Percentiles rank a stretch among this genome's conserved stretches.
phyloP scores from a whole-genome alignment of 345 rosid species.

The Pistacia atlantica region DNA sequence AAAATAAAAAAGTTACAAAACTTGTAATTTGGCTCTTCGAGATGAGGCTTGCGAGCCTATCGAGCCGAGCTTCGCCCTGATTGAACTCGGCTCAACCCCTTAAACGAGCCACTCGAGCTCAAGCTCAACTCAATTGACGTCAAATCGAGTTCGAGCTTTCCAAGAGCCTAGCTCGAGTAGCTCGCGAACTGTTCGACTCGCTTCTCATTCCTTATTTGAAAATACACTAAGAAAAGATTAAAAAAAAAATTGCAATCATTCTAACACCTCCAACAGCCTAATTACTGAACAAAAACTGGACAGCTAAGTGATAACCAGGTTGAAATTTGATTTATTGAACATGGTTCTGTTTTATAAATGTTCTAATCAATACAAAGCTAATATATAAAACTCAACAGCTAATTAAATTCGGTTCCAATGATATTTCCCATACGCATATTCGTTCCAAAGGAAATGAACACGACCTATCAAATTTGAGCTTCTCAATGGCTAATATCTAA shows the following conservation, averaged over 20 bases:
- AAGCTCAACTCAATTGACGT: too few relatives aligned
- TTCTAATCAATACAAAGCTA: neutral
- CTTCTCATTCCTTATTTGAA: too few relatives aligned
- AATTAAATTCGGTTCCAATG: neutral
- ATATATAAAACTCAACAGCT: neutral
- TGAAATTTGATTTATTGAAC: neutral
- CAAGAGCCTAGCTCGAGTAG: too few relatives aligned
- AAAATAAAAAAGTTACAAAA: too few relatives aligned
- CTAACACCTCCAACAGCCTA: neutral
- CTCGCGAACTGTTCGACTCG: too few relatives aligned
- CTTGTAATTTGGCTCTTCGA: too few relatives aligned
- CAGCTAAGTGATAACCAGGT: neutral
- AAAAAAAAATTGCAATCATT: neutral
- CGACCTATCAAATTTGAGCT: slow-evolving; percentile 4
- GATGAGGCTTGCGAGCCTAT: too few relatives aligned
- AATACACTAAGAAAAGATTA: too few relatives aligned
- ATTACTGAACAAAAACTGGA: neutral
- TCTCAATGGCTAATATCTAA: neutral
- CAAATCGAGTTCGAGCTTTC: too few relatives aligned
- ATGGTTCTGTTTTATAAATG: neutral
- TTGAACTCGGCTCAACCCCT: too few relatives aligned
- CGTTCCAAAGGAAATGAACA: neutral
- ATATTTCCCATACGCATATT: neutral
- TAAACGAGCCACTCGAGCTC: too few relatives aligned
- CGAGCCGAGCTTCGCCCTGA: too few relatives aligned